Conservation (phyloP, 495 filamentous ascomycete species). For the Cudoniella acicularis region DNA sequence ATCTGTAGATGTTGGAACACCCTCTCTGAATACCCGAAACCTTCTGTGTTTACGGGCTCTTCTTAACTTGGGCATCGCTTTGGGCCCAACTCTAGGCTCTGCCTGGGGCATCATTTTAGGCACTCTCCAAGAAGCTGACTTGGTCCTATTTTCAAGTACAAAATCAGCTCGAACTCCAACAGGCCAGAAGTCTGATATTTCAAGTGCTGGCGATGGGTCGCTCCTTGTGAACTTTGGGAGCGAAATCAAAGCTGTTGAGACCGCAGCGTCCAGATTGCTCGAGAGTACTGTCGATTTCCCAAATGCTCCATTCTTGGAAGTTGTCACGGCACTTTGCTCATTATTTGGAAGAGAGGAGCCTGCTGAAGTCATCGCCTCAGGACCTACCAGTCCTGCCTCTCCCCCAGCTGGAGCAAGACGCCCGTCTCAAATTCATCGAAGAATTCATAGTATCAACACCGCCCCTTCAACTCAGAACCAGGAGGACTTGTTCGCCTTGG, state of each 20-base stretch:
- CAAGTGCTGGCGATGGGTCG: slow-evolving; percentile 39
- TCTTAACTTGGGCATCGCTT: slow-evolving; percentile 88
- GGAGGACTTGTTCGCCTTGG: slow-evolving; percentile 73
- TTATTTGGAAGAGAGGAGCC: slow-evolving; percentile 48
- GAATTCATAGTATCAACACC: slow-evolving; percentile 56
- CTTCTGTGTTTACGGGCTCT: slow-evolving; percentile 85
- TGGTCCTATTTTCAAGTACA: slow-evolving; percentile 65
- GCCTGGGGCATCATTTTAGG: slow-evolving; percentile 91
- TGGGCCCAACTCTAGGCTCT: slow-evolving; percentile 78
- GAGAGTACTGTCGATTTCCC: slow-evolving; percentile 89
- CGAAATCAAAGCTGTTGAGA: slow-evolving; percentile 84
- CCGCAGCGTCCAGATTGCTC: slow-evolving; percentile 80
- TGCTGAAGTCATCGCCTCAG: slow-evolving; percentile 20
- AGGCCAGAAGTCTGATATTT: slow-evolving; percentile 31
- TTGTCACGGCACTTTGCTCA: slow-evolving; percentile 70
- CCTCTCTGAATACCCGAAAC: slow-evolving; percentile 80
- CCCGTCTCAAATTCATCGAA: slow-evolving; percentile 42
- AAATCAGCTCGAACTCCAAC: slow-evolving; percentile 42
- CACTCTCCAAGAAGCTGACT: slow-evolving; percentile 85
- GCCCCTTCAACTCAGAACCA: slow-evolving; percentile 50
- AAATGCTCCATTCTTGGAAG: slow-evolving; percentile 71
- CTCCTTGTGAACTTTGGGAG: slow-evolving; percentile 62
- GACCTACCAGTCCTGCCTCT: slow-evolving; percentile 21
- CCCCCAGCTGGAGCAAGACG: slow-evolving; percentile 28
- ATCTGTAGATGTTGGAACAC: slow-evolving; percentile 39